Conservation (phyloP, 371 early-diverging fungal species). For the Mucor piriformis region DNA sequence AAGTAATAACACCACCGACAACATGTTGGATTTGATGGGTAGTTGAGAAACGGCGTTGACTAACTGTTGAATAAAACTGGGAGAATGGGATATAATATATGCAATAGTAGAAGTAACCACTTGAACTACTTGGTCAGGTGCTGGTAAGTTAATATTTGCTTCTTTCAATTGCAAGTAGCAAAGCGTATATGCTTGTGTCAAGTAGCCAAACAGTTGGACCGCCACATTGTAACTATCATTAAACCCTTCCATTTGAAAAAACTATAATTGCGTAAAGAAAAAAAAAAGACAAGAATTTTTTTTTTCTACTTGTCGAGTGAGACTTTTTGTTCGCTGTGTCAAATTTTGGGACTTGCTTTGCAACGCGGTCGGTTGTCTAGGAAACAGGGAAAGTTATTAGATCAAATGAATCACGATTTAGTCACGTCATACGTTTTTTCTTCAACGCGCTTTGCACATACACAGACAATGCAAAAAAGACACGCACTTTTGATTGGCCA, state of each 20-base stretch:
- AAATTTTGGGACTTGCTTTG: no score
- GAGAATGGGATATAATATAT: conserved; percentile 18
- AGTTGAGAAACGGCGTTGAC: conserved; percentile 2
- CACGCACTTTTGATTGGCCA: no score
- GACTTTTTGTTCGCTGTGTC: no score
- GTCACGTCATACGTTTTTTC: no score
- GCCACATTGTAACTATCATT: conserved; percentile 16
- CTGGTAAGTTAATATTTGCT: conserved; percentile 21
- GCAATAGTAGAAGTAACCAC: background rate
- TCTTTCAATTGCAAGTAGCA: conserved; percentile 19
- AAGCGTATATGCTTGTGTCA: conserved; percentile 9
- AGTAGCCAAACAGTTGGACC: conserved; percentile 13
- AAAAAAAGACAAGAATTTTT: background rate
- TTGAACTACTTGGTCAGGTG: conserved; percentile 16
- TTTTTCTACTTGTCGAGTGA: no score
- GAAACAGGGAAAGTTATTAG: no score
- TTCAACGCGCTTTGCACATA: no score
- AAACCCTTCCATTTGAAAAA: conserved; percentile 11
- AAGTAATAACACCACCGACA: conserved; percentile 10
- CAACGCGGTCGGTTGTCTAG: no score
- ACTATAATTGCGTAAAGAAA: no score
- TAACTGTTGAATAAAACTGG: conserved; percentile 11
- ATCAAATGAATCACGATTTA: no score
- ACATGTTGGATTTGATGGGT: conserved; percentile 7
- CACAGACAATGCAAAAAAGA: no score